A percentile compares a stretch with the other conserved stretches of the same genome.
Evolutionary conservation across 306 rosid species (phyloP).

Genomic region (Senna siamea): DNA sequence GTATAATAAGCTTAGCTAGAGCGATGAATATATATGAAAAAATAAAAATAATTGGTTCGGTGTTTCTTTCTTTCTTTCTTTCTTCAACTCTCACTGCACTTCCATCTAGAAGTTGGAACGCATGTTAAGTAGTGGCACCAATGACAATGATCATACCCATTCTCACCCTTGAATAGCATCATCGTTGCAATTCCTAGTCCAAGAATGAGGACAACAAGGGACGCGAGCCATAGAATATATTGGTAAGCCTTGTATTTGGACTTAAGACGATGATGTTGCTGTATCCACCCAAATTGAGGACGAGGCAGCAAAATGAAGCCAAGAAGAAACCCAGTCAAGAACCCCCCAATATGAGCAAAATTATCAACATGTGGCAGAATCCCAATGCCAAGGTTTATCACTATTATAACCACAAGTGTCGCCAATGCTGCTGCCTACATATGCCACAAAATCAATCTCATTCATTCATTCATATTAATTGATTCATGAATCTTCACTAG

Average conservation of each 20-base stretch:
- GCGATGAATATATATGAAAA: conserved; percentile 37
- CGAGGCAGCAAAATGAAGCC: conserved; percentile 83
- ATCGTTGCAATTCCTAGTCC: conserved; percentile 62
- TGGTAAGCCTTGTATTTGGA: conserved; percentile 80
- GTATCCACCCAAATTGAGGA: conserved; percentile 72
- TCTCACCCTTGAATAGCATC: conserved; percentile 71
- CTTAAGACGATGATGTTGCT: conserved; percentile 51
- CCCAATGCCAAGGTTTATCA: conserved; percentile 73
- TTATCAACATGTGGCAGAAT: conserved; percentile 81
- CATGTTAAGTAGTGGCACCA: conserved; percentile 82
- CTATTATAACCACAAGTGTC: conserved; percentile 63
- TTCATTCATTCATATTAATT: too few relatives aligned
- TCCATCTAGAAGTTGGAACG: conserved; percentile 75
- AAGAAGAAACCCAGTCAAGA: conserved; percentile 65
- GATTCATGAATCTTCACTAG: too few relatives aligned
- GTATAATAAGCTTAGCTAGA: too few relatives aligned
- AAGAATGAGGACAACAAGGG: conserved; percentile 58
- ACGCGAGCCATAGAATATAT: conserved; percentile 61
- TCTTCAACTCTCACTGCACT: conserved; percentile 50
- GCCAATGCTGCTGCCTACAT: conserved; percentile 65
- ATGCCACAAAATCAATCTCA: background rate
- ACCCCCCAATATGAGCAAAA: conserved; percentile 86
- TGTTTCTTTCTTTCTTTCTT: too few relatives aligned
- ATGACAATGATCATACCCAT: conserved; percentile 70
- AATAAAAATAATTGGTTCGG: background rate